Evolutionary conservation across 2,329 filamentous ascomycete genomes (phyloP).

Genomic region (Amylocarpus encephaloides): DNA sequence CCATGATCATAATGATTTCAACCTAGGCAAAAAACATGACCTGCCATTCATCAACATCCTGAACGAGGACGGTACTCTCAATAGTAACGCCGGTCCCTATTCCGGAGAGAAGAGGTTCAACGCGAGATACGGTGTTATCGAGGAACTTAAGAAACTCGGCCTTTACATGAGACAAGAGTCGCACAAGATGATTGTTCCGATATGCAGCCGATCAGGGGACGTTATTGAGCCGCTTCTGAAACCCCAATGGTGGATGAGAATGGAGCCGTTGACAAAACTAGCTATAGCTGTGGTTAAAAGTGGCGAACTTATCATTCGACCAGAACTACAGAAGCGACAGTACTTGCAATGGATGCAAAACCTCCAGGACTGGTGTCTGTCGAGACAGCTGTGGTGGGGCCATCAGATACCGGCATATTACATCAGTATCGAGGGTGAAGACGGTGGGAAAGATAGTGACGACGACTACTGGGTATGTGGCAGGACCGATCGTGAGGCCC

Average conservation of each 20-base stretch:
- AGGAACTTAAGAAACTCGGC: constrained; percentile 75
- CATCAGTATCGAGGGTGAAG: constrained; percentile 69
- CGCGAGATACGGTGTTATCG: constrained; percentile 77
- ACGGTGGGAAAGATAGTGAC: constrained; percentile 38
- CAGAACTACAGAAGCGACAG: constrained; percentile 74
- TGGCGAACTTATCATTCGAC: constrained; percentile 78
- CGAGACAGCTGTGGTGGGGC: constrained; percentile 93
- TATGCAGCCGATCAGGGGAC: constrained; percentile 88
- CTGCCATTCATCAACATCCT: constrained; percentile 92
- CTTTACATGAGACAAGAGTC: constrained; percentile 91
- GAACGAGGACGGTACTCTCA: constrained; percentile 85
- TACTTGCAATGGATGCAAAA: constrained; percentile 84
- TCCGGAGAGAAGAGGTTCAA: constrained; percentile 88
- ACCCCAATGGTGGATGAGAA: constrained; percentile 97
- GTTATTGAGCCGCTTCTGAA: constrained; percentile 92
- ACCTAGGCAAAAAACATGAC: constrained; percentile 70
- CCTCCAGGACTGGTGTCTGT: constrained; percentile 94
- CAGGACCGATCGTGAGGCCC: constrained; percentile 71
- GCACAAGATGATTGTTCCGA: constrained; percentile 89
- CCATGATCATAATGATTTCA: constrained; percentile 94
- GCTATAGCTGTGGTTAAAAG: constrained; percentile 76
- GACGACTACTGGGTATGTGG: constrained; percentile 78
- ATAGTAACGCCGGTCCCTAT: constrained; percentile 76
- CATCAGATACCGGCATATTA: constrained; percentile 91
- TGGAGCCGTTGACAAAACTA: constrained; percentile 73